Base-by-base conservation (phyloP, 306 rosid genomes). In the Casuarina cunninghamiana region DNA sequence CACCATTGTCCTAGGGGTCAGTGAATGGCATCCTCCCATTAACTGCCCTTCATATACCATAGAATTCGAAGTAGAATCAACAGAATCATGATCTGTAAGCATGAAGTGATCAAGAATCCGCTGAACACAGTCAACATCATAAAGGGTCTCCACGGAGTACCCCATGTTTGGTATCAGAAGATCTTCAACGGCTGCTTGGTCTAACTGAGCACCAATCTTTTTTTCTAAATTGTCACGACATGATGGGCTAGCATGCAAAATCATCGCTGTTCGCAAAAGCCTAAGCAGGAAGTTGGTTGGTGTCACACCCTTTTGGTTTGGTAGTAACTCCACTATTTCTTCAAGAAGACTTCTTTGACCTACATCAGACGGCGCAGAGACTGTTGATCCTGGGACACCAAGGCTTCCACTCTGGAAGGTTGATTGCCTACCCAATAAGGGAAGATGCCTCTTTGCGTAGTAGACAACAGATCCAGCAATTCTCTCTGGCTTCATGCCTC, bases 61-160 rank as follows among this genome's bases (percentile, higher is more conserved):
- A 44, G 78, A 84, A 71, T 74, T 89, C 5, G 88, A 84, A 55
- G 79, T 69, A 71, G 78, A 83, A 71, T 87, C 90, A 53, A 67
- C 55, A n/a, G 77, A 73, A 70, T 86, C 90, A 4, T 77, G 85
- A 41, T 90, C 91, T 6, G 78, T 73, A 13, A 84, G 50, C 88
- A 92, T 88, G 89, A 92, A 94, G 78, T 94, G 89, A 73, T 94
- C 96, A 16, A 94, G 94, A 84, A 94, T 94, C 72, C 97, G 86
- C 62, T 94, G 97, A 63, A 94, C 73, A 75, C 98, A 92, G 55
- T 94, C 98, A 72, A 89, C 69, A 71, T 94, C 97, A 78, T 92
- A 93, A 46, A 94, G 87, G 21, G 98, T 92, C 85, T 94, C 97
- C 75, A 88, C 86, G 35, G 93, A 82, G 88, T 89, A 89, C 37